Evolutionary conservation across 805 yeast genomes (phyloP).

Genomic region (Teunomyces panamensis): DNA sequence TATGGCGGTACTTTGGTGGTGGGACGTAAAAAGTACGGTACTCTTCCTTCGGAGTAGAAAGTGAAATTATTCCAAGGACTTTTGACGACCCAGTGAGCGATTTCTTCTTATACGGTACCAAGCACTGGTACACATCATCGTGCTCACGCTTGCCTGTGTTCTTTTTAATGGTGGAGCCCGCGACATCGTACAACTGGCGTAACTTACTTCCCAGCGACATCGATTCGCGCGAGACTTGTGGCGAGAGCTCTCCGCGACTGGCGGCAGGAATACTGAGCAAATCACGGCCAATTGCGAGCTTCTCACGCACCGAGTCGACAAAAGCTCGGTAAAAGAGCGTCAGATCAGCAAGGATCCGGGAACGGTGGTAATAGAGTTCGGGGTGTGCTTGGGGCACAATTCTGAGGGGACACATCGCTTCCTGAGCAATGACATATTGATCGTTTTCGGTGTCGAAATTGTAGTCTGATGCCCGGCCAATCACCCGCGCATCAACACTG

Average conservation of each 20-base stretch:
- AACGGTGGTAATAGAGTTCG: slow-evolving; percentile 16
- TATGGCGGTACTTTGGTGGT: slow-evolving; percentile 25
- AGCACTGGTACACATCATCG: slow-evolving; percentile 29
- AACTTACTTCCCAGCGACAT: slow-evolving; percentile 16
- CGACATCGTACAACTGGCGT: slow-evolving; percentile 31
- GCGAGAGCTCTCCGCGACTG: slow-evolving; percentile 11
- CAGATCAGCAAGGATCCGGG: slow-evolving; percentile 16
- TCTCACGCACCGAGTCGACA: slow-evolving; percentile 25
- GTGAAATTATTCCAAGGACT: slow-evolving; percentile 29
- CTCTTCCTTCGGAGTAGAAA: slow-evolving; percentile 32
- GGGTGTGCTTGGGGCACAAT: slow-evolving; percentile 30
- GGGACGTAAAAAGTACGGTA: slow-evolving; percentile 30
- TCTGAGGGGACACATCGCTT: slow-evolving; percentile 30
- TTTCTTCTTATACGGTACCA: slow-evolving; percentile 32
- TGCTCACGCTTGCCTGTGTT: slow-evolving; percentile 12
- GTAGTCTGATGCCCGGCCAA: slow-evolving; percentile 39
- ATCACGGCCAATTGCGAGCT: slow-evolving; percentile 23
- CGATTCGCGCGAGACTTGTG: slow-evolving; percentile 18
- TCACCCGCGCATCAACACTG: slow-evolving; percentile 38
- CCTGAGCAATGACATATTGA: slow-evolving; percentile 37
- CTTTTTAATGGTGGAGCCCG: slow-evolving; percentile 17
- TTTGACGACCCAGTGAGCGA: slow-evolving; percentile 30
- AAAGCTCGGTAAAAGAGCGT: slow-evolving; percentile 33
- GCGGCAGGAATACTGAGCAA: slow-evolving; percentile 10
- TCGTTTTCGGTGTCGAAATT: slow-evolving; percentile 20